Base-by-base conservation (phyloP, 2,329 filamentous ascomycete genomes). In the Neonectria coccinea region DNA sequence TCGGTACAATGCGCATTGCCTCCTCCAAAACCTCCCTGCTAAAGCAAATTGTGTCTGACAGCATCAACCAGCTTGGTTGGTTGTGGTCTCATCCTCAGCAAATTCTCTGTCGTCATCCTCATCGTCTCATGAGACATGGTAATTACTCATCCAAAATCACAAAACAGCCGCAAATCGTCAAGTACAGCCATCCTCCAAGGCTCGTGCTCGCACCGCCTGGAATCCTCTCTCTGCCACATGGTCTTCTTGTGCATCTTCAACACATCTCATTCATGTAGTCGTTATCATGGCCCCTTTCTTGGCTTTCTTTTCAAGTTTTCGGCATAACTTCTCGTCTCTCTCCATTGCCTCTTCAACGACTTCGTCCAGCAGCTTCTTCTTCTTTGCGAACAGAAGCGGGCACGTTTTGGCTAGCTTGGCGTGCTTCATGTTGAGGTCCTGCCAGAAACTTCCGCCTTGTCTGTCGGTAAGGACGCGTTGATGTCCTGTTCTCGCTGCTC, bases 401-500 rank as follows among this genome's bases (percentile, higher is more conserved):
- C 61, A 47, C 9, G 68, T 72, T n/a, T 66, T 68, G 5, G 57
- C 60, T 25, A 67, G 50, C 9, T 31, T 56, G 5, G 73, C 73
- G 31, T 70, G 61, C 44, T 61, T 65, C 65, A 70, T 72, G 5
- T 56, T 70, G 22, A 74, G 61, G 29, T 73, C 70, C 62, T 72
- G 71, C 71, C 71, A 73, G 51, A 74, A 72, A 51, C 69, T 73
- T 42, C 41, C 56, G 53, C 67, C 66, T 44, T 71, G 70, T 9
- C 3, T 56, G 22, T 59, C 64, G 11, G 59, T 61, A 41, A 62
- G 64, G 58, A 70, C 62, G 9, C 65, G 67, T 10, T 64, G 69
- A 36, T 59, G 52, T 12, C 74, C 69, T 11, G 62, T 56, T 41
- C 62, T 59, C 16, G 70, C 47, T 20, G 65, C 69, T 14, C 33